A percentile compares a stretch with the other conserved stretches of the same genome.
phyloP scores from a whole-genome alignment of 805 yeast genomes.

The Pichia eremophila region DNA sequence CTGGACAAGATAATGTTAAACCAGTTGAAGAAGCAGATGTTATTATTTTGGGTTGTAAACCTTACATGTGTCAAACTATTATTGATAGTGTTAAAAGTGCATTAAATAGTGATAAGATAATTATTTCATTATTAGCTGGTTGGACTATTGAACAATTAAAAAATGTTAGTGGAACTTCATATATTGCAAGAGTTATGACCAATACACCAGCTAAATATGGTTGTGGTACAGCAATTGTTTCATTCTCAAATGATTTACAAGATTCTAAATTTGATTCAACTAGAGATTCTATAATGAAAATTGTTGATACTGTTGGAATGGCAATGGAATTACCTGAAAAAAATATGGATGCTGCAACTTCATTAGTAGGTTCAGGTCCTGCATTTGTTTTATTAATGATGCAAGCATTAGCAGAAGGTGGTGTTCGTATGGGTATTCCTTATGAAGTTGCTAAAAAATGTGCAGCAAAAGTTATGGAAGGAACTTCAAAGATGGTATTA shows the following conservation, averaged over 20 bases:
- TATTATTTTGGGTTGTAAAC: slow-evolving; percentile 80
- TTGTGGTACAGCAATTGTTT: slow-evolving; percentile 88
- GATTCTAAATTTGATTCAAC: slow-evolving; percentile 31
- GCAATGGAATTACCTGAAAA: slow-evolving; percentile 71
- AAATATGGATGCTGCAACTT: slow-evolving; percentile 94
- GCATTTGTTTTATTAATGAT: slow-evolving; percentile 85
- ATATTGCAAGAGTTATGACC: slow-evolving; percentile 90
- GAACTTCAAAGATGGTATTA: slow-evolving; percentile 85
- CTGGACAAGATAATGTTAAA: slow-evolving; percentile 38
- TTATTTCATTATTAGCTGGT: slow-evolving; percentile 87
- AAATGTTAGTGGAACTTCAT: slow-evolving; percentile 33
- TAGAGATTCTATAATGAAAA: slow-evolving; percentile 39
- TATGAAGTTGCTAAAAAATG: slow-evolving; percentile 71
- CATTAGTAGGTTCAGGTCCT: slow-evolving; percentile 93
- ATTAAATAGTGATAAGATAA: slow-evolving; percentile 27
- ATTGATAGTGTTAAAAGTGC: slow-evolving; percentile 39
- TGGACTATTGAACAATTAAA: slow-evolving; percentile 70
- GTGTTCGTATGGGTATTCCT: slow-evolving; percentile 89
- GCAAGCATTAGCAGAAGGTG: slow-evolving; percentile 91
- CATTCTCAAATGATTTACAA: slow-evolving; percentile 40
- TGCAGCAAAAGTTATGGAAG: slow-evolving; percentile 90
- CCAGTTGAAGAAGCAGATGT: slow-evolving; percentile 62
- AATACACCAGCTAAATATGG: slow-evolving; percentile 94
- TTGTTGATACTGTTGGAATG: slow-evolving; percentile 58
- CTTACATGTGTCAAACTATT: slow-evolving; percentile 59